These are phyloP conservation scores for Inosperma sp. DNA, from an alignment of 768 basidiomycete species.

Conservation along the genomic window DNA sequence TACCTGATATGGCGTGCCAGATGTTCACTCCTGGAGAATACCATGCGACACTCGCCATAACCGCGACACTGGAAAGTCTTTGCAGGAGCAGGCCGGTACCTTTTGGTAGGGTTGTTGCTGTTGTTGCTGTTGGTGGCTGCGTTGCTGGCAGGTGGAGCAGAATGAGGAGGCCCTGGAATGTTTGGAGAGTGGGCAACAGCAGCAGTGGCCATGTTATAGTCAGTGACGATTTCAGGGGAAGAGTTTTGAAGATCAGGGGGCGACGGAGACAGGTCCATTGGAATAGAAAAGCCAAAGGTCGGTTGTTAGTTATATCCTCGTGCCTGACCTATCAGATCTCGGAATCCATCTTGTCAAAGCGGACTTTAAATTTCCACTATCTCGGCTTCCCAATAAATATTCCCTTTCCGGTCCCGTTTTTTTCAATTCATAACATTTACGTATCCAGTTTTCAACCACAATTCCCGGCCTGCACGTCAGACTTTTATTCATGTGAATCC, in stretches of 20 bases:
- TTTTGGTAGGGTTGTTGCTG: constrained; percentile 39
- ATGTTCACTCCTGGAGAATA: constrained; percentile 94
- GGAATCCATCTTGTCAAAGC: background rate
- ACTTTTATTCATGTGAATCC: too few relatives aligned
- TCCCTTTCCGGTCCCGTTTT: too few relatives aligned
- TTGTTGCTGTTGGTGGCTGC: constrained; percentile 24
- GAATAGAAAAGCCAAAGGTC: background rate
- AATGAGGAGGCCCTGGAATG: constrained; percentile 19
- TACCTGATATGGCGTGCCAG: constrained; percentile 93
- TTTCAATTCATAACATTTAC: too few relatives aligned
- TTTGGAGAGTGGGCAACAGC: constrained; percentile 1
- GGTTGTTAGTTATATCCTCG: background rate
- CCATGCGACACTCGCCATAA: constrained; percentile 94
- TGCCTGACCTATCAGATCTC: constrained; percentile 3
- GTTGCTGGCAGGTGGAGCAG: constrained; percentile 22
- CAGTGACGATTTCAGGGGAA: too few relatives aligned
- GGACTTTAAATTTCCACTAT: background rate
- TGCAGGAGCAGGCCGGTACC: constrained; percentile 78
- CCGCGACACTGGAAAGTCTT: constrained; percentile 96
- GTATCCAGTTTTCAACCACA: too few relatives aligned
- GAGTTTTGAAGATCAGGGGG: constrained; percentile 6
- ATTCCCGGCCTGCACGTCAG: too few relatives aligned
- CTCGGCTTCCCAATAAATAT: too few relatives aligned
- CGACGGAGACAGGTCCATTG: constrained; percentile 4
- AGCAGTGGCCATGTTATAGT: background rate